Evolutionary conservation across 2,329 filamentous ascomycete genomes (phyloP).

Genomic region (Ophiocordyceps unilateralis): DNA sequence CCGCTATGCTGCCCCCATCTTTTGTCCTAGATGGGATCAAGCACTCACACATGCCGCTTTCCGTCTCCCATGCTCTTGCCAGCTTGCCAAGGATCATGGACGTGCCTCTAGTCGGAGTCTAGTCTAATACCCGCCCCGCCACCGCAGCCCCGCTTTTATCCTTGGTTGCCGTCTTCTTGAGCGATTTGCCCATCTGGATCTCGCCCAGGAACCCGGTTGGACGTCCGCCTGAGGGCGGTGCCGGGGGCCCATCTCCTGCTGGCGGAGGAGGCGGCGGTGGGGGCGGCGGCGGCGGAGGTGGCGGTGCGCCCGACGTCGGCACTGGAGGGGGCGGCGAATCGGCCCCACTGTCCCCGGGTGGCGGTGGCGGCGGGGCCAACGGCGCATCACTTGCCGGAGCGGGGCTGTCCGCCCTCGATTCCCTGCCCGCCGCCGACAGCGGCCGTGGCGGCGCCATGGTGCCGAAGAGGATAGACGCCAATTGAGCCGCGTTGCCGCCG

Average conservation of each 20-base stretch:
- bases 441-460: conserved; percentile 91
- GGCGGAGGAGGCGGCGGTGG: conserved; percentile 16
- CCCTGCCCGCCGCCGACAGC: conserved; percentile 64
- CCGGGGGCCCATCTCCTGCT: conserved; percentile 18
- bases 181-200: conserved; percentile 60
- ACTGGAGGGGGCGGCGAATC: neutral
- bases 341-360: conserved; percentile 5
- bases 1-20: neutral
- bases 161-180: conserved; percentile 81
- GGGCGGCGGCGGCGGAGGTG: conserved; percentile 9
- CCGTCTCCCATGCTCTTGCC: neutral
- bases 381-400: conserved; percentile 17
- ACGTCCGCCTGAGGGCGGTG: conserved; percentile 29
- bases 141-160: conserved; percentile 60
- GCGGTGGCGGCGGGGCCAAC: conserved; percentile 13
- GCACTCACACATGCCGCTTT: neutral
- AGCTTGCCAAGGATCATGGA: neutral
- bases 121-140: conserved; percentile 58
- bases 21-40: neutral
- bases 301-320: conserved; percentile 1
- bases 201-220: conserved; percentile 57
- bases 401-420: conserved; percentile 26
- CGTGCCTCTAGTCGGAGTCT: conserved; percentile 5
- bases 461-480: conserved; percentile 89
- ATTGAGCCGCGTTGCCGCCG: conserved; percentile 71